Base-by-base conservation (phyloP, 2,329 filamentous ascomycete species). In the Paramyrothecium sp. region DNA sequence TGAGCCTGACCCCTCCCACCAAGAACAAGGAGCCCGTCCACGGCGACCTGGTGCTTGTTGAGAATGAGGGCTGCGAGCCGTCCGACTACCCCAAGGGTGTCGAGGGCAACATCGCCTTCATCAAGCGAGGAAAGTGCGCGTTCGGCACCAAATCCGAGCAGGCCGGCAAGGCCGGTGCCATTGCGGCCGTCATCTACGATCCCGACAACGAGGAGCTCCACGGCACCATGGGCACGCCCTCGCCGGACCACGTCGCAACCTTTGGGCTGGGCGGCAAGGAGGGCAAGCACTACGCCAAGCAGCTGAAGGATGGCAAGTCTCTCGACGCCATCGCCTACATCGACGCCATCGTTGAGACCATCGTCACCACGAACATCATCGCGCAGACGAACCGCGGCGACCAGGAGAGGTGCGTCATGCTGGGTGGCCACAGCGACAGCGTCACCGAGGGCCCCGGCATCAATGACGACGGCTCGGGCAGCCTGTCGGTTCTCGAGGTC, bases 391-490 rank as follows among this genome's bases (percentile, higher is more conserved):
- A 71, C 1, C 77, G 72, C 13, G 84, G 87, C 10, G 86, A 89
- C 67, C 75, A 74, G 2, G 75, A 87, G 34, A 87, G 89, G 73
- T 86, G 84, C 63, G 83, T 89, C 50, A 85, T 87, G 82, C 77
- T 88, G 0, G 86, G 86, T 19, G 86, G 79, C 2, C 86, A 89
- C 74, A 85, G 80, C 34, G 86, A 89, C 68, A 84, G 81, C 60
- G 86, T 89, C 17, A 67, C 76, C 1, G 86, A 83, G 54, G 86
- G 87, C 1, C 85, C 86, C 1, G 89, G 89, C 20, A 91, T 92
- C 78, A 92, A 92, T 70, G 89, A 92, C 64, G 88, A 92, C 65
- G 89, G 89, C 51, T 88, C 86, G 3, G 89, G 89, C 56, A 85
- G 81, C 34, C 65, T 86, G 55, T 81, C 83, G 1, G 74, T 89